A percentile compares a stretch with the other conserved stretches of the same genome.
These are phyloP conservation scores for Fraxinus cuspidata DNA, from an alignment of 257 asterid species.

Conservation along the genomic window DNA sequence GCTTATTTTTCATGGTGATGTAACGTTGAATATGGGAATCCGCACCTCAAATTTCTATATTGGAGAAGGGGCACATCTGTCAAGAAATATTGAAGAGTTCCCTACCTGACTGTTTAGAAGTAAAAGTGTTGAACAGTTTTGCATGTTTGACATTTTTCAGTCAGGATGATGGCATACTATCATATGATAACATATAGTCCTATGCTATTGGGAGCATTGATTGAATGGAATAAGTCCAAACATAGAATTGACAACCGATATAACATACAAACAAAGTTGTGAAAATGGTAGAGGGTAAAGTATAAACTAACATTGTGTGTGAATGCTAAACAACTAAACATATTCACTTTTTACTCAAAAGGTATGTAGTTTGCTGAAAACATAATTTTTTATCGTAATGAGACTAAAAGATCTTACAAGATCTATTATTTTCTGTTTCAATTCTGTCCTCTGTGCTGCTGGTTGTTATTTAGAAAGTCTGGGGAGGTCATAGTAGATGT, in stretches of 20 bases:
- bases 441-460: neutral
- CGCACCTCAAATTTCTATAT: neutral
- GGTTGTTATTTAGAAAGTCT: neutral
- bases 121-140: neutral
- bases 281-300: neutral
- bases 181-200: neutral
- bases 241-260: neutral
- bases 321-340: slow-evolving; percentile 5
- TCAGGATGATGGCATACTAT: neutral
- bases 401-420: neutral
- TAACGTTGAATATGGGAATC: neutral
- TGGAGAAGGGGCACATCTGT: neutral
- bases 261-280: neutral
- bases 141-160: neutral
- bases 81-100: neutral
- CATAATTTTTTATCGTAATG: neutral
- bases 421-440: neutral
- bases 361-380: neutral
- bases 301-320: neutral
- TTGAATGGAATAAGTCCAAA: neutral
- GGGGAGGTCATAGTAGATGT: neutral
- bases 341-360: neutral
- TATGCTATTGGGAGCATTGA: neutral
- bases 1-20: neutral
- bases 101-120: neutral